Evolutionary conservation across 495 filamentous ascomycete genomes (phyloP), one percentile per base, ranked within the genome.

Genomic region (Elaphomyces granulatus): DNA sequence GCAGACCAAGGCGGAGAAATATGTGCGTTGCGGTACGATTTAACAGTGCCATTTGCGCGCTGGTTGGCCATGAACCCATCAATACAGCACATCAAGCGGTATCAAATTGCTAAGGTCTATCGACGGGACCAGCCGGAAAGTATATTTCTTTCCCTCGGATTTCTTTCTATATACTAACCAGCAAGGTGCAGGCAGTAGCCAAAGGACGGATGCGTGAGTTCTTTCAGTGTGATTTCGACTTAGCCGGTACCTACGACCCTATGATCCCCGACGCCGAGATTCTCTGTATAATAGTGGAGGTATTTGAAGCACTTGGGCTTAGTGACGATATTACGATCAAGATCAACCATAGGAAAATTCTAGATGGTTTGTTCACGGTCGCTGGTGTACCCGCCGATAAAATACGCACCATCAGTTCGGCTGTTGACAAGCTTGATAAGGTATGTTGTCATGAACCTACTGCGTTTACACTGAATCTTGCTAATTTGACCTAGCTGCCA

Each of bases 261-360:
- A 95, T 96, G 88, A 67, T 95, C 16, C 84, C 88, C 34, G 88
- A 95, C 59, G 84, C 88, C n/a, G 88, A 95, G 64, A 79, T 94
- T 39, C 58, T 96, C 43, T 64, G 80, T 32, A 86, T 94, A 43
- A 72, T 83, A 15, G 77, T 68, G 50, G 87, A 96, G 55, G 78
- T 94, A 10, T 93, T 96, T 45, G 78, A 87, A 48, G 61, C 59
- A 43, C 64, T 96, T 10, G 81, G 80, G 23, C 83, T 73, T 77
- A 63, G 69, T 35, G 80, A 72, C 44, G 72, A 59, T 32, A 80
- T 76, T 48, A 87, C 79, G 3, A 87, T 95, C 60, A 95, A 95
- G 68, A 70, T 94, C 56, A 96, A 95, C 67, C 86, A 94, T 67
- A 72, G 88, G 37, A 92, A 93, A 56, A 87, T 95, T 21, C 71